Conservation (phyloP, 2,329 filamentous ascomycete genomes). For the Pezicula rhizophila region DNA sequence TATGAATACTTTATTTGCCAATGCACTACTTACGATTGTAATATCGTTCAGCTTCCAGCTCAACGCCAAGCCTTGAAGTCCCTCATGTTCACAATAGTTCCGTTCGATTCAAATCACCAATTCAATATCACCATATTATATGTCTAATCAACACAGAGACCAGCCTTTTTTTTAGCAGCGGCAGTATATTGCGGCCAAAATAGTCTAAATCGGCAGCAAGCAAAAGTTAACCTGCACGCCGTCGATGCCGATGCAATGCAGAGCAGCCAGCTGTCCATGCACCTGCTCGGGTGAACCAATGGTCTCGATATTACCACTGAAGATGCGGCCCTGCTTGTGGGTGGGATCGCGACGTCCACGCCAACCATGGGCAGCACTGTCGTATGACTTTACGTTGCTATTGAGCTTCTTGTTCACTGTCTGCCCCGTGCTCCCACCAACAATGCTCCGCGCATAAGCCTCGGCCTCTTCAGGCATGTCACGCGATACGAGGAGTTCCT, state of each 20-base stretch:
- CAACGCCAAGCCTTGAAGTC: not conserved
- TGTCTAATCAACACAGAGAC: not conserved
- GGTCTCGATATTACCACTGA: conserved; percentile 19
- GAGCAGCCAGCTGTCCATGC: conserved; percentile 14
- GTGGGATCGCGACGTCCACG: conserved; percentile 10
- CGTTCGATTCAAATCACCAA: not conserved
- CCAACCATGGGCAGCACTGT: conserved; percentile 23
- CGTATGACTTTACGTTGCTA: conserved; percentile 6
- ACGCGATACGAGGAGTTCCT: conserved; percentile 6
- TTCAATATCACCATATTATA: not conserved
- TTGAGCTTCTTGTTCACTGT: conserved; percentile 6
- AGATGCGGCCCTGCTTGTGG: conserved; percentile 14
- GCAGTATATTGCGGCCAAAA: conserved; percentile 17
- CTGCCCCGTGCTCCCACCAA: conserved; percentile 6
- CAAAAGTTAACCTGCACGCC: conserved; percentile 19
- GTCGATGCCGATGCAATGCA: conserved; percentile 19
- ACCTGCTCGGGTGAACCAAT: conserved; percentile 18
- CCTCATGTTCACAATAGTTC: not conserved
- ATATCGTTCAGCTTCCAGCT: not conserved
- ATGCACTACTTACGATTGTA: not conserved
- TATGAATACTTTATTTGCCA: too few relatives aligned
- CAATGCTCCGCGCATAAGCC: conserved; percentile 14
- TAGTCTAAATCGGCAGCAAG: conserved; percentile 14
- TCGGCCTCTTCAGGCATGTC: conserved; percentile 19
- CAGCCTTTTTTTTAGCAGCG: conserved; percentile 15